Conservation (phyloP, 2,329 filamentous ascomycete species). For the Nothophoma quercina region DNA sequence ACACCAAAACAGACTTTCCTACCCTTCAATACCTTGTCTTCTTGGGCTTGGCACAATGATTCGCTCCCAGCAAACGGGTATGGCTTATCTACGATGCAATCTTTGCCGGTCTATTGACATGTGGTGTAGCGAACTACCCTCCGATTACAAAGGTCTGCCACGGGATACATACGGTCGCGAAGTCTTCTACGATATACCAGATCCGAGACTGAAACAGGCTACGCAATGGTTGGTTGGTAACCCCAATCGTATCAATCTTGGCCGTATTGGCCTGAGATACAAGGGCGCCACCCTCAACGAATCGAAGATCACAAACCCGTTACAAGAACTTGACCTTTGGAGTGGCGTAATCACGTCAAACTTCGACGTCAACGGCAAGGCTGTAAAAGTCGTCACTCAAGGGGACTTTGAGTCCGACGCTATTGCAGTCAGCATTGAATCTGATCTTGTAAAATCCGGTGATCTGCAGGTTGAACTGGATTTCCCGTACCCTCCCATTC, state of each 20-base stretch:
- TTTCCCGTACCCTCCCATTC: conserved; percentile 57
- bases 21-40: conserved; percentile 51
- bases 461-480: conserved; percentile 59
- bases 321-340: conserved; percentile 59
- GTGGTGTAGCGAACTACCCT: conserved; percentile 25
- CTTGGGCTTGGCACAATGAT: conserved; percentile 56
- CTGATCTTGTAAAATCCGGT: conserved; percentile 49
- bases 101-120: too few species aligned
- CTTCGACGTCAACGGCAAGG: conserved; percentile 52
- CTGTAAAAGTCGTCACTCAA: conserved; percentile 55
- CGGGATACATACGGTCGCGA: conserved; percentile 53
- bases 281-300: conserved; percentile 39
- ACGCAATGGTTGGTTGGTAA: conserved; percentile 63
- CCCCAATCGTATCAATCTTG: conserved; percentile 60
- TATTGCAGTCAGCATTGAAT: conserved; percentile 55
- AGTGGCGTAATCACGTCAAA: conserved; percentile 55
- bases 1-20: conserved; percentile 50
- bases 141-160: conserved; percentile 44
- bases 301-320: conserved; percentile 20
- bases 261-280: conserved; percentile 56
- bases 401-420: conserved; percentile 57
- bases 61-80: conserved; percentile 51
- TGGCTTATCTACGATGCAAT: too few species aligned
- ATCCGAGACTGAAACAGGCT: conserved; percentile 49
- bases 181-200: conserved; percentile 53